A percentile compares a stretch with the other conserved stretches of the same genome.
Conservation (phyloP, 2,329 filamentous ascomycete genomes). For the Fusarium multiceps region DNA sequence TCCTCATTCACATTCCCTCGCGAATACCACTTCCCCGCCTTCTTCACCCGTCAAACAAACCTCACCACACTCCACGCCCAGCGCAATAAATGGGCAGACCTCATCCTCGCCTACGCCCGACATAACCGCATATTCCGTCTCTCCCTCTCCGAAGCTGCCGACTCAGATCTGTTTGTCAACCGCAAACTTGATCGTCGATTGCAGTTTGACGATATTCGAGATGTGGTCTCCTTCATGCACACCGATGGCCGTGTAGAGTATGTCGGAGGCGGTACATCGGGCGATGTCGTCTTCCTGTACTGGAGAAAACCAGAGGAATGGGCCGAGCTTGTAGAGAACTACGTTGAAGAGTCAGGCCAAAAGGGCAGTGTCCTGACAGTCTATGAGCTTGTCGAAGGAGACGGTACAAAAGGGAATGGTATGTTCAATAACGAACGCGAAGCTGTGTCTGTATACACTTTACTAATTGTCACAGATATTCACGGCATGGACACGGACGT, state of each 20-base stretch:
- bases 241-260: constrained; percentile 74
- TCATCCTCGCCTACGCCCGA: constrained; percentile 86
- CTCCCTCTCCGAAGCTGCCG: constrained; percentile 68
- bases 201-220: constrained; percentile 61
- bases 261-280: constrained; percentile 54
- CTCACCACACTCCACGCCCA: constrained; percentile 78
- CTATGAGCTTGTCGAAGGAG: constrained; percentile 91
- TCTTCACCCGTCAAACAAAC: constrained; percentile 86
- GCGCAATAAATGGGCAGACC: constrained; percentile 84
- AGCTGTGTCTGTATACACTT: neutral
- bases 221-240: constrained; percentile 70
- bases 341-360: constrained; percentile 89
- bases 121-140: constrained; percentile 82
- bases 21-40: constrained; percentile 82
- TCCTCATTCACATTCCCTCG: constrained; percentile 67
- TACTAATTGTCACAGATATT: constrained; percentile 68
- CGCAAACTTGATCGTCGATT: constrained; percentile 63
- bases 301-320: constrained; percentile 93
- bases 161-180: constrained; percentile 69
- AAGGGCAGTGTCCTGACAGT: constrained; percentile 90
- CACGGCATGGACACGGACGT: constrained; percentile 88
- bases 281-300: constrained; percentile 75
- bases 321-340: constrained; percentile 80
- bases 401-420: constrained; percentile 78
- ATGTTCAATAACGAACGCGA: constrained; percentile 38